Evolutionary conservation across 2,329 filamentous ascomycete species (phyloP), one percentile per base, ranked within the genome.

Genomic region (Paracoccidioides lutzii): DNA sequence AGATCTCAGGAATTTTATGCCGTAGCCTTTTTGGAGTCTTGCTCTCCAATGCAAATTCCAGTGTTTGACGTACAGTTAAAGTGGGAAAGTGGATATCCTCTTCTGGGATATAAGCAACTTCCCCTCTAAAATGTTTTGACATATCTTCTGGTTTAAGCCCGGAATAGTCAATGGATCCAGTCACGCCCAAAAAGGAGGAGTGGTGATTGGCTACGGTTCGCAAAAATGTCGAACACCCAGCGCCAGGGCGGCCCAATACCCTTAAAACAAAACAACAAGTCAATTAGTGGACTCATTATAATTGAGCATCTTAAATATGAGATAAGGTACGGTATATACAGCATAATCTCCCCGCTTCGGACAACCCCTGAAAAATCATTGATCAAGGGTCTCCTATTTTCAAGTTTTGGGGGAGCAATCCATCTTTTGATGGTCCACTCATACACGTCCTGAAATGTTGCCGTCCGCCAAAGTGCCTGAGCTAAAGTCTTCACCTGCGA

Each of bases 21-120:
- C 84, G 86, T 75, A 56, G 77, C 84, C 30, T 81, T 82, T 56
- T 85, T 84, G 90, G 89, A 14, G 87, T 84, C 71, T 94, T 95
- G 42, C 84, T 87, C 64, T 93, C 86, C 3, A 94, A 74, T 0
- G 90, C 90, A 65, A 95, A 95, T 0, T 81, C 83, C 0, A 95
- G 78, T 0, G 90, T 95, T 67, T 95, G 88, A 55, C 87, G 85
- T 2, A 95, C 90, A 0, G 88, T 93, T 30, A 95, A 76, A 0
- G 87, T 93, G 0, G 90, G 81, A 62, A 90, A 84, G 63, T 95
- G 88, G 30, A 90, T 78, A 62, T 95, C 90, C 60, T 94, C 88
- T 67, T 90, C 87, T 62, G 87, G 82, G 65, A 89, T 90, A 73
- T 93, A 94, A 4, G 90, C 84, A 0, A 86, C 84, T 71, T 94